Base-by-base conservation (phyloP, 176 grass and related monocot genomes). In the Paspalum vaginatum region DNA sequence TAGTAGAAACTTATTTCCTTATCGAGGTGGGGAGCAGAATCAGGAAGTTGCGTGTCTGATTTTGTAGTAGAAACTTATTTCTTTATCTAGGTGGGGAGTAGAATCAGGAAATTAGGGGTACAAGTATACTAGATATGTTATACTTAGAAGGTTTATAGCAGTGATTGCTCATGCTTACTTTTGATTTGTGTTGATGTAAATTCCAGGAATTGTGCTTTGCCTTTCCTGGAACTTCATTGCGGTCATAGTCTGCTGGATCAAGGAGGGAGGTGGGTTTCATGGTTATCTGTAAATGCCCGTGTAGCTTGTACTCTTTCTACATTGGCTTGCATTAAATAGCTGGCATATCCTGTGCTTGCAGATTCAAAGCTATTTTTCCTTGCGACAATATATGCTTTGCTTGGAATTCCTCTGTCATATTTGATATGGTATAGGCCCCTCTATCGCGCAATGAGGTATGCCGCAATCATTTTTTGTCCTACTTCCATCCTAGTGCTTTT, bases 211-310 rank as follows among this genome's bases (percentile, higher is more conserved):
- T 59, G 81, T 99, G 72, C 84, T 95, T 44, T 99, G 96, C 50
- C 78, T 99, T 59, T 88, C 75, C 15, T 99, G 88, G 88, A 99
- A 99, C 82, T 87, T 99, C 42, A 76, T 99, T 69, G 96, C 90
- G 61, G 96, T 99, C 71, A 91, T 89, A 76, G 85, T 93, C 78
- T 99, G 92, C 76, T 99, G 92, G 92, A 93, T 99, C 83, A 95
- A 83, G 91, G 96, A 94, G 59, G 96, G 90, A 93, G 96, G 92
- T 99, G 67, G 9, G 73, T 77, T 72, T 76, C 70, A 61, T 72
- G 40, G 26, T 43, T 61, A 11, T 48, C 17, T 63, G 18, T 41
- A 22, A 80, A 40, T 41, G 37, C 8, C n/a, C 60, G 8, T 50
- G 9, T n/a, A n/a, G n/a, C n/a, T n/a, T n/a, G n/a, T 72, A 5